Evolutionary conservation across 2,329 filamentous ascomycete genomes (phyloP).

Genomic region (Fusarium protoensiforme): DNA sequence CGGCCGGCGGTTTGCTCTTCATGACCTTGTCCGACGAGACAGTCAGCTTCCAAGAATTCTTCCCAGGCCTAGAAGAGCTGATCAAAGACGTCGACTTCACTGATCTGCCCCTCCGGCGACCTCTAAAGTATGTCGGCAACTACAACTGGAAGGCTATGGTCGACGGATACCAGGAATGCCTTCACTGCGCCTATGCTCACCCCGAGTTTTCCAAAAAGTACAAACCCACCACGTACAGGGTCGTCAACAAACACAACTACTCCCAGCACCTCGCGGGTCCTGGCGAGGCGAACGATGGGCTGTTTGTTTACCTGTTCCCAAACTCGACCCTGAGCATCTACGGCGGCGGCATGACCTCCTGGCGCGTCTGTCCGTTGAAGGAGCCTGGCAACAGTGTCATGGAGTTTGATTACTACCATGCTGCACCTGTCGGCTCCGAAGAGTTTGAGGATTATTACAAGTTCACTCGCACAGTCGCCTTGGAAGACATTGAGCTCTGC

Average conservation of each 20-base stretch:
- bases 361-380: slow-evolving; percentile 63
- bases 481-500: slow-evolving; percentile 68
- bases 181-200: slow-evolving; percentile 69
- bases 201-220: slow-evolving; percentile 66
- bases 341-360: slow-evolving; percentile 67
- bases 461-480: slow-evolving; percentile 65
- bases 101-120: slow-evolving; percentile 60
- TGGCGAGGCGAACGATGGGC: slow-evolving; percentile 61
- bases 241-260: slow-evolving; percentile 65
- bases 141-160: slow-evolving; percentile 56
- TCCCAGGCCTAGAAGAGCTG: slow-evolving; percentile 61
- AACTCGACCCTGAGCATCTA: slow-evolving; percentile 67
- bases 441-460: slow-evolving; percentile 67
- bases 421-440: slow-evolving; percentile 54
- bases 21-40: slow-evolving; percentile 57
- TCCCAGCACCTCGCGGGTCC: slow-evolving; percentile 67
- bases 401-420: slow-evolving; percentile 70
- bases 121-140: slow-evolving; percentile 64
- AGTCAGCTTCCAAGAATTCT: slow-evolving; percentile 64
- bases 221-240: slow-evolving; percentile 64
- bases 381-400: slow-evolving; percentile 62
- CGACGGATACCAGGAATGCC: slow-evolving; percentile 56
- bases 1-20: slow-evolving; percentile 64
- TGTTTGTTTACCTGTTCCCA: slow-evolving; percentile 69
- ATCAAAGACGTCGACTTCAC: slow-evolving; percentile 64